Evolutionary conservation across 441 rosid genomes (phyloP).

Genomic region (Euphorbia corollata): DNA sequence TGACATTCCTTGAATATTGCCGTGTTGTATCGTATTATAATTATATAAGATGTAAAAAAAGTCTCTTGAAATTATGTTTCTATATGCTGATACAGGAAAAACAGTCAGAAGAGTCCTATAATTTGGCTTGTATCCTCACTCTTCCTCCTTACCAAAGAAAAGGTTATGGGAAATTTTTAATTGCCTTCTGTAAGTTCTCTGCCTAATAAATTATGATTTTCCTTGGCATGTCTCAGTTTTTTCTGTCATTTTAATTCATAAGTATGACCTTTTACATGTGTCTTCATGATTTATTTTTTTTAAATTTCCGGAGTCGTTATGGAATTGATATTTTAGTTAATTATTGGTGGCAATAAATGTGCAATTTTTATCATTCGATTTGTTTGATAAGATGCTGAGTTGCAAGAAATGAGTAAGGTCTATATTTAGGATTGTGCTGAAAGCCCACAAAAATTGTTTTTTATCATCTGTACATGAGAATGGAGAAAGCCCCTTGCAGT

Average conservation of each 20-base stretch:
- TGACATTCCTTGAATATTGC: slow-evolving; percentile 1
- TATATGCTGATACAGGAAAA: slow-evolving; percentile 61
- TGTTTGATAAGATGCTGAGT: not conserved
- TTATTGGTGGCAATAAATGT: no score
- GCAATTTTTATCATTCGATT: no score
- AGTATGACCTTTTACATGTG: no score
- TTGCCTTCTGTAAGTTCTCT: slow-evolving; percentile 84
- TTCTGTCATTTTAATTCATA: no score
- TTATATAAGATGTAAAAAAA: not conserved
- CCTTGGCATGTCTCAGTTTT: no score
- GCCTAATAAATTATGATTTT: not conserved
- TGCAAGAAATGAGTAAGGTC: not conserved
- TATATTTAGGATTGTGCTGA: no score
- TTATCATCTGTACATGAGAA: not conserved
- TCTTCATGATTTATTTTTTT: no score
- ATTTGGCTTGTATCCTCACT: slow-evolving; percentile 95
- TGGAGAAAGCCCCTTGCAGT: not conserved
- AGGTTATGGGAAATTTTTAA: slow-evolving; percentile 96
- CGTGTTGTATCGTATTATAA: not conserved
- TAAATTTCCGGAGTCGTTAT: no score
- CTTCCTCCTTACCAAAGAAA: slow-evolving; percentile 99
- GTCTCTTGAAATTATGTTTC: not conserved
- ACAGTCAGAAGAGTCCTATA: slow-evolving; percentile 95
- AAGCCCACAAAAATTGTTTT: not conserved
- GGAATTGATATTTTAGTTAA: no score